phyloP scores from a whole-genome alignment of 805 yeast genomes.

The Kluyveromyces dobzhanskii region DNA sequence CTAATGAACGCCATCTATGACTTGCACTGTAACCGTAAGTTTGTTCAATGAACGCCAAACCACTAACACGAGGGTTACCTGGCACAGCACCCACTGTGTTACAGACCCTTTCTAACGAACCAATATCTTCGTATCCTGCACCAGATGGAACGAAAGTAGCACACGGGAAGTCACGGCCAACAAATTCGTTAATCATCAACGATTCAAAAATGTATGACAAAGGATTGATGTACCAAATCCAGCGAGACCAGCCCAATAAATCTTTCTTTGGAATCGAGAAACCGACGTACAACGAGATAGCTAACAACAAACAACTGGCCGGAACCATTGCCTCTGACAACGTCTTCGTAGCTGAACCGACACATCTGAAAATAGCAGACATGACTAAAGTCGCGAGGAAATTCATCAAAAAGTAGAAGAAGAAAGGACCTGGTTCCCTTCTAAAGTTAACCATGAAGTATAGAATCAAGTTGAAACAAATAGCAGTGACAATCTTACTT shows the following conservation, averaged over 20 bases:
- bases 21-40: slow-evolving; percentile 37
- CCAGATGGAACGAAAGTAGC: slow-evolving; percentile 42
- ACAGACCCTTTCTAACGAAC: slow-evolving; percentile 40
- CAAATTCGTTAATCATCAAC: slow-evolving; percentile 50
- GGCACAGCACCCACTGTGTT: slow-evolving; percentile 46
- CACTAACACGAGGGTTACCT: slow-evolving; percentile 43
- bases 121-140: slow-evolving; percentile 32
- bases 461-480: slow-evolving; percentile 41
- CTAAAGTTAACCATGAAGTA: slow-evolving; percentile 49
- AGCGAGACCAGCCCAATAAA: slow-evolving; percentile 57
- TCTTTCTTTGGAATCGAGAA: slow-evolving; percentile 48
- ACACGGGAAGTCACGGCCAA: slow-evolving; percentile 39
- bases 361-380: slow-evolving; percentile 47
- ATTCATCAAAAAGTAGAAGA: slow-evolving; percentile 41
- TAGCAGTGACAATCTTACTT: slow-evolving; percentile 35
- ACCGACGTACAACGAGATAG: slow-evolving; percentile 45
- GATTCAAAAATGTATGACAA: slow-evolving; percentile 51
- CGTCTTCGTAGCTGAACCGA: slow-evolving; percentile 41
- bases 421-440: slow-evolving; percentile 45
- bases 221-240: slow-evolving; percentile 57
- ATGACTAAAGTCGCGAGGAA: slow-evolving; percentile 39
- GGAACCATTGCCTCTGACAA: slow-evolving; percentile 52
- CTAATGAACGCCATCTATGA: slow-evolving; percentile 58
- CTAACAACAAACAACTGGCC: slow-evolving; percentile 41
- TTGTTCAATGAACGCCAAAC: slow-evolving; percentile 38